phyloP scores from a whole-genome alignment of 495 filamentous ascomycete species.

The Sphaerosporella brunnea region DNA sequence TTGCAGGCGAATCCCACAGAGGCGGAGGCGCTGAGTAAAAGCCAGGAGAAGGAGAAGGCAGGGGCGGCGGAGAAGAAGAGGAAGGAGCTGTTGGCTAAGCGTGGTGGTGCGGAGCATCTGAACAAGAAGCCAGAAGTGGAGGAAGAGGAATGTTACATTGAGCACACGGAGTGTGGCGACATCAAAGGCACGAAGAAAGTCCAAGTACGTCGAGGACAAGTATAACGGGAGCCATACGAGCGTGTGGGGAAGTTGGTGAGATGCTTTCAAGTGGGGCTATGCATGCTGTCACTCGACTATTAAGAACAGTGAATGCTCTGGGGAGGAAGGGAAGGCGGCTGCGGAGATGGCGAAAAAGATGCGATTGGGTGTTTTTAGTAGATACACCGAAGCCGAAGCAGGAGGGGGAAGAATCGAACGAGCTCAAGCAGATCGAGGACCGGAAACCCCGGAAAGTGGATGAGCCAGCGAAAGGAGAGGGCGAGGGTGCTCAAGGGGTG shows the following conservation, averaged over 20 bases:
- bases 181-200: slow-evolving; percentile 85
- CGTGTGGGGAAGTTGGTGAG: slow-evolving; percentile 97
- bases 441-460: slow-evolving; percentile 23
- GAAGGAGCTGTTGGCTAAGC: slow-evolving; percentile 63
- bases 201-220: slow-evolving; percentile 81
- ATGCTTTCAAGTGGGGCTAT: slow-evolving; percentile 91
- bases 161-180: slow-evolving; percentile 81
- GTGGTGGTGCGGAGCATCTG: slow-evolving; percentile 55
- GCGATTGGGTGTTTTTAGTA: slow-evolving; percentile 19
- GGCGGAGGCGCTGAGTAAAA: slow-evolving; percentile 65
- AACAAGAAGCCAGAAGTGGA: slow-evolving; percentile 44
- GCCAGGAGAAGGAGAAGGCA: slow-evolving; percentile 52
- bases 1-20: slow-evolving; percentile 95
- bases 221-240: slow-evolving; percentile 77
- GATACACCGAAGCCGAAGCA: too few species aligned
- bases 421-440: slow-evolving; percentile 29
- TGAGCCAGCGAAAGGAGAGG: slow-evolving; percentile 22
- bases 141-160: slow-evolving; percentile 66
- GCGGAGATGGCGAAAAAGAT: slow-evolving; percentile 20
- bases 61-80: slow-evolving; percentile 46
- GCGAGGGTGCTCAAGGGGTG: slow-evolving; percentile 26
- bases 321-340: slow-evolving; percentile 28
- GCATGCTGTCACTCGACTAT: slow-evolving; percentile 81
- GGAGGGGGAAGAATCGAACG: slow-evolving; percentile 41
- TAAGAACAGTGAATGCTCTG: slow-evolving; percentile 95